Evolutionary conservation across 805 yeast species (phyloP).

Genomic region (Myxozyma udenii): DNA sequence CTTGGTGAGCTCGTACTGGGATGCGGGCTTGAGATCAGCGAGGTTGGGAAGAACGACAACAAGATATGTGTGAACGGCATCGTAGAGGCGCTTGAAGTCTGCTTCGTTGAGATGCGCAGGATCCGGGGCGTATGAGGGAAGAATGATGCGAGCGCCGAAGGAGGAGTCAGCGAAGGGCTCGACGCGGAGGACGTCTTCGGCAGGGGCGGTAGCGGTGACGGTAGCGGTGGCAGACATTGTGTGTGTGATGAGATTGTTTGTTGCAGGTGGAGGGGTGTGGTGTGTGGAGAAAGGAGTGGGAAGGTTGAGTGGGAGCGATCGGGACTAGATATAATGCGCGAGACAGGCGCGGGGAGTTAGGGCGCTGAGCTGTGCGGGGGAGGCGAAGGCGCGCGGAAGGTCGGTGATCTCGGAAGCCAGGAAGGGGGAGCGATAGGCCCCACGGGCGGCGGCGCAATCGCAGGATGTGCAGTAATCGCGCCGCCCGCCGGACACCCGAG

Average conservation of each 20-base stretch:
- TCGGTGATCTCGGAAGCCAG: neutral
- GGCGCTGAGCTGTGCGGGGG: too few relatives aligned
- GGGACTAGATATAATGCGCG: neutral
- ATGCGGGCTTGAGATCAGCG: slow-evolving; percentile 62
- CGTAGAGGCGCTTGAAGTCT: slow-evolving; percentile 60
- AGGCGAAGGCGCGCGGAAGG: too few relatives aligned
- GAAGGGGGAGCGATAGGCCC: neutral
- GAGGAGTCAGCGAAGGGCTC: slow-evolving; percentile 51
- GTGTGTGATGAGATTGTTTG: neutral
- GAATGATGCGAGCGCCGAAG: slow-evolving; percentile 64
- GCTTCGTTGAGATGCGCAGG: slow-evolving; percentile 64
- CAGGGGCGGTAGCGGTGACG: slow-evolving; percentile 8
- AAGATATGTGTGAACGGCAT: slow-evolving; percentile 64
- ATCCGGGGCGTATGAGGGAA: slow-evolving; percentile 71
- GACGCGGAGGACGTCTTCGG: slow-evolving; percentile 32
- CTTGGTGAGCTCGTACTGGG: slow-evolving; percentile 73
- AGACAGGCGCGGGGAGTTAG: too few relatives aligned
- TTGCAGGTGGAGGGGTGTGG: neutral
- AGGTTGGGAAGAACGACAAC: slow-evolving; percentile 75
- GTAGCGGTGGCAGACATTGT: slow-evolving; percentile 25
- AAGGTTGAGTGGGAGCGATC: neutral
- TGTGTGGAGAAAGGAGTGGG: neutral
- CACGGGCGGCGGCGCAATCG: neutral
- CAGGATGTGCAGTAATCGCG: too few relatives aligned
- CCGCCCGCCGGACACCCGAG: too few relatives aligned